Percentiles rank a stretch among this genome's conserved stretches.
These are phyloP conservation scores for Boletus fagicola DNA, from an alignment of 768 basidiomycete species.

Conservation along the genomic window DNA sequence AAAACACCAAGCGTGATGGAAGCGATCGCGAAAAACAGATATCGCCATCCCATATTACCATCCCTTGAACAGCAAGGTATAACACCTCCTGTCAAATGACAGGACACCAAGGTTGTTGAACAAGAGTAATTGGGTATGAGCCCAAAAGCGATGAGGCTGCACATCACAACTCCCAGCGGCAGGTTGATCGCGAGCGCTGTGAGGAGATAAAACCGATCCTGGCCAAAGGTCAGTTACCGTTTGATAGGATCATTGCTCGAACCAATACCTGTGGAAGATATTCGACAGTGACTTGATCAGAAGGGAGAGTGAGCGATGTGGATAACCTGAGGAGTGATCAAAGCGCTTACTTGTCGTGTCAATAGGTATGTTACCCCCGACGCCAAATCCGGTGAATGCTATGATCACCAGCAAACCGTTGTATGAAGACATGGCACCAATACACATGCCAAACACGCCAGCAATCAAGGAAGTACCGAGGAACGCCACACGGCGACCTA, in stretches of 20 bases:
- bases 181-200: constrained; percentile 11
- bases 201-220: constrained; percentile 19
- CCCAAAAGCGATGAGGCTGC: constrained; percentile 6
- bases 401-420: too few species aligned
- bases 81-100: constrained; percentile 10
- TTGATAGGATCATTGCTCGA: too few species aligned
- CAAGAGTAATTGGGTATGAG: constrained; percentile 18
- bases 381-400: too few species aligned
- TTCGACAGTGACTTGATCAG: constrained; percentile 8
- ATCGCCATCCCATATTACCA: constrained; percentile 23
- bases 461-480: too few species aligned
- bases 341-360: constrained; percentile 13
- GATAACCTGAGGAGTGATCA: background rate
- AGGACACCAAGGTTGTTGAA: constrained; percentile 8
- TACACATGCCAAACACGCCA: too few species aligned
- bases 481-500: too few species aligned
- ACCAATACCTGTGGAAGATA: constrained; percentile 14
- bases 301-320: too few species aligned
- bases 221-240: background rate
- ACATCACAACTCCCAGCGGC: background rate
- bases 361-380: too few species aligned
- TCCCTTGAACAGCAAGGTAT: constrained; percentile 17
- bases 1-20: background rate
- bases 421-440: too few species aligned
- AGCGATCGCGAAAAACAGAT: constrained; percentile 8